These are phyloP conservation scores for Paecilomyces variotii DNA, from an alignment of 2,329 filamentous ascomycete species.

Conservation along the genomic window DNA sequence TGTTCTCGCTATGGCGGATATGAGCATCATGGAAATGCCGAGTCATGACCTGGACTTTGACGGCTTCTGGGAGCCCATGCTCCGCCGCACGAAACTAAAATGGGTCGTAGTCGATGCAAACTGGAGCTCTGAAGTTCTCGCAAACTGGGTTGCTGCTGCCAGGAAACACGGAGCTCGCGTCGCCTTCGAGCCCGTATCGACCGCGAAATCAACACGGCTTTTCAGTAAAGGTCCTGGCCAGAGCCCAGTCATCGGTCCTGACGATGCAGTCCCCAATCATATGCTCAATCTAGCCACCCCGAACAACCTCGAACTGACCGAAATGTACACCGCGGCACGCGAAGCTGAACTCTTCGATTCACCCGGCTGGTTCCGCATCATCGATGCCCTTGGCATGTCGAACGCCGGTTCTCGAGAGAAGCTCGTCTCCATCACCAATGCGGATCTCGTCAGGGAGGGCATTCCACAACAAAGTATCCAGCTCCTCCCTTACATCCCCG, in stretches of 20 bases:
- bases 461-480: constrained; percentile 77
- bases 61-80: constrained; percentile 54
- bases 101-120: constrained; percentile 86
- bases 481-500: constrained; percentile 80
- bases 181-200: constrained; percentile 85
- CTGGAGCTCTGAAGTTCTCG: constrained; percentile 62
- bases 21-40: constrained; percentile 64
- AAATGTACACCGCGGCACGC: constrained; percentile 68
- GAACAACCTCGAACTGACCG: constrained; percentile 70
- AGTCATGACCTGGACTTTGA: constrained; percentile 33
- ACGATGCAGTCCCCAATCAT: constrained; percentile 49
- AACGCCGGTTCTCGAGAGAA: constrained; percentile 61
- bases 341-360: constrained; percentile 60
- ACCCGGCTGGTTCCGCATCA: constrained; percentile 66
- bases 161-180: constrained; percentile 51
- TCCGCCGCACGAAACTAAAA: constrained; percentile 52
- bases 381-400: constrained; percentile 68
- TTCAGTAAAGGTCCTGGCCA: constrained; percentile 40
- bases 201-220: constrained; percentile 63
- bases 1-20: constrained; percentile 90
- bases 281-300: constrained; percentile 71
- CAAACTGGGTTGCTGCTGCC: constrained; percentile 58
- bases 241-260: constrained; percentile 21
- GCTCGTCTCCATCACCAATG: constrained; percentile 60
- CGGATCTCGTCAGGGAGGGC: constrained; percentile 64